These are phyloP conservation scores for Dendrocalamus latiflorus DNA, from an alignment of 202 grass and related monocot genomes.

Conservation along the genomic window DNA sequence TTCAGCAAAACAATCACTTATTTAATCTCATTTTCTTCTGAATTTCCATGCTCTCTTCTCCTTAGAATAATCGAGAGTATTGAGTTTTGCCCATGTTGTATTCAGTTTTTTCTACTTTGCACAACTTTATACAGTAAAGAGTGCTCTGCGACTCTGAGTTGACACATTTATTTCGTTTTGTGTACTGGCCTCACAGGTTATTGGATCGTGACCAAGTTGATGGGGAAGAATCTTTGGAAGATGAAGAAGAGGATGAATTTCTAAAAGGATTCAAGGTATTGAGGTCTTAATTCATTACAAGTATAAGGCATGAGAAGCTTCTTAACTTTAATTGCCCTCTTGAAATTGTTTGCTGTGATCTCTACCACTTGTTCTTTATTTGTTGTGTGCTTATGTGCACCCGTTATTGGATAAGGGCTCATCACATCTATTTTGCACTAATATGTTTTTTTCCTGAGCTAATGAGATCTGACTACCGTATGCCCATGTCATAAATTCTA, in stretches of 20 bases:
- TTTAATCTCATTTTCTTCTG: constrained; percentile 20
- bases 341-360: neutral
- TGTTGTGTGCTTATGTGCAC: neutral
- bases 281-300: constrained; percentile 1
- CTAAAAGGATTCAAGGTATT: constrained; percentile 98
- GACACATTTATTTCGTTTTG: constrained; percentile 12
- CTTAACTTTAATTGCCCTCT: constrained; percentile 6
- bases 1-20: neutral
- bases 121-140: neutral
- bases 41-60: neutral
- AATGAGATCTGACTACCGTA: neutral
- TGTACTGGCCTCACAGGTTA: constrained; percentile 53
- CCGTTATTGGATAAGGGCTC: neutral
- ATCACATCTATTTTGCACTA: neutral
- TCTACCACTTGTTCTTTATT: neutral
- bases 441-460: neutral
- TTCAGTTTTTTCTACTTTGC: neutral
- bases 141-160: neutral
- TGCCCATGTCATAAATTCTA: neutral
- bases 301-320: neutral
- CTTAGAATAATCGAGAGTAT: neutral
- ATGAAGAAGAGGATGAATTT: constrained; percentile 80
- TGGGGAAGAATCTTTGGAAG: constrained; percentile 74
- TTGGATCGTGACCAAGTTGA: constrained; percentile 88
- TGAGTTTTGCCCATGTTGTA: neutral